A percentile compares a stretch with the other conserved stretches of the same genome.
These are phyloP conservation scores for Boechera stricta DNA, from an alignment of 345 rosid genomes.

Conservation along the genomic window DNA sequence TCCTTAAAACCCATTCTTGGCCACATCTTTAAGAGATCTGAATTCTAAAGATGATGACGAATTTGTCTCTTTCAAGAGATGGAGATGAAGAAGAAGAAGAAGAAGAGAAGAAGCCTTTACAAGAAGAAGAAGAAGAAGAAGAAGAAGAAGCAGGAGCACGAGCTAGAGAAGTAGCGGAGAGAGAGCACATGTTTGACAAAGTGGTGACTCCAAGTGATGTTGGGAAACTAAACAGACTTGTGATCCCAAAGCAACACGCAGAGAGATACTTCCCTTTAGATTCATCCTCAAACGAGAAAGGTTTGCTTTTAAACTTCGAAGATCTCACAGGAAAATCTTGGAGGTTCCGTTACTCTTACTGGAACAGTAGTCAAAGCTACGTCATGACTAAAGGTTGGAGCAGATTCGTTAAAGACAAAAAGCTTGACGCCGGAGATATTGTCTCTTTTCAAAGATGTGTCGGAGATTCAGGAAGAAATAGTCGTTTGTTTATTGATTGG, in stretches of 20 bases:
- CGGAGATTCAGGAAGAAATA: conserved; percentile 62
- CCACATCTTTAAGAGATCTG: conserved; percentile 32
- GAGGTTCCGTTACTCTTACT: conserved; percentile 93
- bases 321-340: conserved; percentile 76
- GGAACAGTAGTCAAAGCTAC: conserved; percentile 98
- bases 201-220: conserved; percentile 89
- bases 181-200: conserved; percentile 83
- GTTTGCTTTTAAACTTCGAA: conserved; percentile 83
- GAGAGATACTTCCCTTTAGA: conserved; percentile 76
- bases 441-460: conserved; percentile 85
- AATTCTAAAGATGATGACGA: conserved; percentile 47
- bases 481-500: conserved; percentile 79
- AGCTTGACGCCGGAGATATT: conserved; percentile 87
- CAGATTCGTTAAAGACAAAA: conserved; percentile 93
- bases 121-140: conserved; percentile 12
- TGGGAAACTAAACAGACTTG: conserved; percentile 77
- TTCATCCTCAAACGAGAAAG: conserved; percentile 66
- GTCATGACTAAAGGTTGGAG: conserved; percentile 99
- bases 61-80: conserved; percentile 57
- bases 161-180: conserved; percentile 57
- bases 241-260: conserved; percentile 88
- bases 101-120: conserved; percentile 28
- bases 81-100: conserved; percentile 33
- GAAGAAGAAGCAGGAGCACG: background rate
- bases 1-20: conserved; percentile 6